Base-by-base conservation (phyloP, 2,329 filamentous ascomycete species). In the Sporothrix schenckii region DNA sequence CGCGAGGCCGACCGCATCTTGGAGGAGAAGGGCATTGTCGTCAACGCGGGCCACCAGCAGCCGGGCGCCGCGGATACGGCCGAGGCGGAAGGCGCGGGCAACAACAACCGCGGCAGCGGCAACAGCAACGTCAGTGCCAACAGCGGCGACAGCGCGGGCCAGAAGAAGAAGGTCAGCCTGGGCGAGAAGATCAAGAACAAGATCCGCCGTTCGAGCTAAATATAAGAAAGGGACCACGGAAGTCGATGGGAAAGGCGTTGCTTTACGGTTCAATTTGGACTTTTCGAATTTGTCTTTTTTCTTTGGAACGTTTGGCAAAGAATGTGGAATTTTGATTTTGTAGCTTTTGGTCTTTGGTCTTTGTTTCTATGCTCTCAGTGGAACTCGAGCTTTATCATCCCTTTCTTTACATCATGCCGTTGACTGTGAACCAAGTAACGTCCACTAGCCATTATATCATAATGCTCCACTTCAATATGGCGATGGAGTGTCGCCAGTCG, bases 151-250 rank as follows among this genome's bases (percentile, higher is more conserved):
- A 21, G 49, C 39, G 24, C 39, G 11, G 58, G 39, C 19, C 58
- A 71, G 34, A 63, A 77, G 66, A 75, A 76, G 54, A 76, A 78
- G 72, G 80, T 80, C 60, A 85, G 85, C 73, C 76, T 90, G 53
- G 84, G 84, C 72, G 83, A 89, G 70, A 90, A 89, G 81, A 86
- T 92, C 79, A 92, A 91, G 85, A 84, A 86, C 70, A 91, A 91
- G 82, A 80, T 91, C 71, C 88, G 91, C 39, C 65, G 56, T 30
- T 68, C 58, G 34, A 60, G 39, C 54, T 53, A 65, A 52, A 39
- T 11, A 5, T 10, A 19, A 10, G 41, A 11, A 10, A n/a, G 16
- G 14, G 30, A 21, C 2, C 41, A 41, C 27, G 27, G 27, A 30
- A 30, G 3, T 30, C 4, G 27, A 30, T 30, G 34, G 56, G 41